phyloP scores from a whole-genome alignment of 1,139 yeast species.

The Taphrina populina region DNA sequence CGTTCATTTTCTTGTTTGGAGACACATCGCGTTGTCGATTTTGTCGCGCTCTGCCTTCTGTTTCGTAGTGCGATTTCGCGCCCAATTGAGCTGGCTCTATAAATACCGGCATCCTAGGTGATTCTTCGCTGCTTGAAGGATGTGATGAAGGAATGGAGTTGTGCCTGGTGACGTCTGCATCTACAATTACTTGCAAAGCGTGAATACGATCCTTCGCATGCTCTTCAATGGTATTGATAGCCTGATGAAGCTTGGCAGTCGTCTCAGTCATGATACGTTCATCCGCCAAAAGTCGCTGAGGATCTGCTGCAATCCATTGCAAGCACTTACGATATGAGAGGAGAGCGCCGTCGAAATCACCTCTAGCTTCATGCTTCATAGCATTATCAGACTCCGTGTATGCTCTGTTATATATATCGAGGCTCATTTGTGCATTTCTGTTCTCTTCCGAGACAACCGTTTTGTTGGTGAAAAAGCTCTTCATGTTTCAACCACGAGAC shows the following conservation, averaged over 20 bases:
- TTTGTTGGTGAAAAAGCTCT: slow-evolving; percentile 21
- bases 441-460: slow-evolving; percentile 15
- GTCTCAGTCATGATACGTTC: slow-evolving; percentile 27
- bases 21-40: slow-evolving; percentile 18
- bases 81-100: slow-evolving; percentile 11
- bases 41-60: slow-evolving; percentile 4
- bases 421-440: slow-evolving; percentile 32
- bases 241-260: slow-evolving; percentile 7
- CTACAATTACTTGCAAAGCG: slow-evolving; percentile 25
- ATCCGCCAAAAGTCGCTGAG: slow-evolving; percentile 28
- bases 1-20: slow-evolving; percentile 29
- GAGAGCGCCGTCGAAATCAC: slow-evolving; percentile 29
- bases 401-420: slow-evolving; percentile 29
- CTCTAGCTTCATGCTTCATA: slow-evolving; percentile 31
- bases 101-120: slow-evolving; percentile 16
- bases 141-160: neutral
- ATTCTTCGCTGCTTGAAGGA: slow-evolving; percentile 4
- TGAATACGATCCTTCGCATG: slow-evolving; percentile 30
- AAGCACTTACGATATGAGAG: slow-evolving; percentile 25
- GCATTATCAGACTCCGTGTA: slow-evolving; percentile 32
- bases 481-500: slow-evolving; percentile 10
- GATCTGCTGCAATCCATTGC: slow-evolving; percentile 32
- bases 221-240: slow-evolving; percentile 27
- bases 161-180: slow-evolving; percentile 9
- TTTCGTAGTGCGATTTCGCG: slow-evolving; percentile 12